These are phyloP conservation scores for Miscanthus lutarioriparius DNA, from an alignment of 176 grass and related monocot genomes.

Conservation along the genomic window DNA sequence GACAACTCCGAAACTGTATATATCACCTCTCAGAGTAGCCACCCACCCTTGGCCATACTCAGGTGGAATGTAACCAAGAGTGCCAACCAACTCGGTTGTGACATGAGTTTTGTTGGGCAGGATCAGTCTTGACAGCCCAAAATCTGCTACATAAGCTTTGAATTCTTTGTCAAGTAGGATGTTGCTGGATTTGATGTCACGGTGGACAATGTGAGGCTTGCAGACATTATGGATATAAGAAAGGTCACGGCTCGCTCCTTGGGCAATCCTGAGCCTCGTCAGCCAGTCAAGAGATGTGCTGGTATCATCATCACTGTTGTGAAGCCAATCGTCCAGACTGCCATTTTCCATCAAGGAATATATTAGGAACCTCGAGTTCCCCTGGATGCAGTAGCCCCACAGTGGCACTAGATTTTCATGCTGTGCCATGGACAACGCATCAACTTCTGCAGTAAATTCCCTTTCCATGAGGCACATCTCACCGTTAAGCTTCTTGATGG, in stretches of 20 bases:
- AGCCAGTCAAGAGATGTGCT: slow-evolving; percentile 56
- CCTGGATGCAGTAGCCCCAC: slow-evolving; percentile 68
- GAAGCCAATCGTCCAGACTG: slow-evolving; percentile 85
- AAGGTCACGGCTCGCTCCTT: slow-evolving; percentile 52
- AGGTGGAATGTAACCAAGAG: slow-evolving; percentile 72
- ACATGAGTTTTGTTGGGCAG: slow-evolving; percentile 69
- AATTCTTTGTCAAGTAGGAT: slow-evolving; percentile 69
- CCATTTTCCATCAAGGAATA: slow-evolving; percentile 92
- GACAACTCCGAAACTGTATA: slow-evolving; percentile 83
- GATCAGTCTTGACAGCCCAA: slow-evolving; percentile 71
- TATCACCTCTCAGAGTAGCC: slow-evolving; percentile 67
- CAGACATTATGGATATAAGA: slow-evolving; percentile 67
- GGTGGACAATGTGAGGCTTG: slow-evolving; percentile 71
- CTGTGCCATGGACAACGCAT: slow-evolving; percentile 50
- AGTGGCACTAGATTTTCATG: slow-evolving; percentile 73
- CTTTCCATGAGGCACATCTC: slow-evolving; percentile 54
- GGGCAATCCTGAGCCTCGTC: slow-evolving; percentile 56
- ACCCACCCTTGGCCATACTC: slow-evolving; percentile 66
- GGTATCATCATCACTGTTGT: slow-evolving; percentile 41
- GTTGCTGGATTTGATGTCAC: slow-evolving; percentile 91
- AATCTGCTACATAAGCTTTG: slow-evolving; percentile 67
- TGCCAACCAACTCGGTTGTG: slow-evolving; percentile 70
- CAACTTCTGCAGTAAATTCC: slow-evolving; percentile 69
- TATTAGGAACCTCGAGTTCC: slow-evolving; percentile 54
- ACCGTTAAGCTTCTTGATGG: slow-evolving; percentile 61